Conservation (phyloP, 306 rosid species). For the Lotus japonicus region DNA sequence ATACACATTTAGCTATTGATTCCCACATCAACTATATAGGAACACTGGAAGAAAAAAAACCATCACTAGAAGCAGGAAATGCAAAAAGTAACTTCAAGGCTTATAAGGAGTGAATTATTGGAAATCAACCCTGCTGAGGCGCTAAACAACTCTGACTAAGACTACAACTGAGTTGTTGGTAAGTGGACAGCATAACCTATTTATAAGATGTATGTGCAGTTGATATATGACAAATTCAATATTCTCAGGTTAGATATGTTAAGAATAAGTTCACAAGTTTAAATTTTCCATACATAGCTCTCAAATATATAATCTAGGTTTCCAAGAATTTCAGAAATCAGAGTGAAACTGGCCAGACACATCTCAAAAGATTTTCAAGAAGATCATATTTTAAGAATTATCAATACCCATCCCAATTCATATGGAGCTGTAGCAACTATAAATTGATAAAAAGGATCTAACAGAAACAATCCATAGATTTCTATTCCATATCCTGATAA, state of each 20-base stretch:
- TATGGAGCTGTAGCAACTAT: background rate
- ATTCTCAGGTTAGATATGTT: background rate
- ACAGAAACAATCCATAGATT: background rate
- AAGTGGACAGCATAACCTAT: background rate
- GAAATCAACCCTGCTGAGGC: background rate
- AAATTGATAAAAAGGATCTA: background rate
- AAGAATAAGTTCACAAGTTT: background rate
- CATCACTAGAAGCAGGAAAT: background rate
- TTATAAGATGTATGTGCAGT: background rate
- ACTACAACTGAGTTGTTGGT: background rate
- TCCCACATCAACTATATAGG: too few species aligned
- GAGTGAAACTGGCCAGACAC: background rate
- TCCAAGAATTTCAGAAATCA: background rate
- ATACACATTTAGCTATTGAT: too few species aligned
- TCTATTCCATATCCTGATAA: background rate
- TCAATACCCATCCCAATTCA: background rate
- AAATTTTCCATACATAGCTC: background rate
- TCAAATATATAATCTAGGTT: background rate
- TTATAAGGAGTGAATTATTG: background rate
- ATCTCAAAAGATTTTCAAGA: background rate
- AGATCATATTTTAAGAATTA: background rate
- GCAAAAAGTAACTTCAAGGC: background rate
- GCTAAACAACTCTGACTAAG: background rate
- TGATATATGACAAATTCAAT: background rate
- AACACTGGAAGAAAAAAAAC: too few species aligned